Base-by-base conservation (phyloP, 768 basidiomycete species). In the Clathrus columnatus region DNA sequence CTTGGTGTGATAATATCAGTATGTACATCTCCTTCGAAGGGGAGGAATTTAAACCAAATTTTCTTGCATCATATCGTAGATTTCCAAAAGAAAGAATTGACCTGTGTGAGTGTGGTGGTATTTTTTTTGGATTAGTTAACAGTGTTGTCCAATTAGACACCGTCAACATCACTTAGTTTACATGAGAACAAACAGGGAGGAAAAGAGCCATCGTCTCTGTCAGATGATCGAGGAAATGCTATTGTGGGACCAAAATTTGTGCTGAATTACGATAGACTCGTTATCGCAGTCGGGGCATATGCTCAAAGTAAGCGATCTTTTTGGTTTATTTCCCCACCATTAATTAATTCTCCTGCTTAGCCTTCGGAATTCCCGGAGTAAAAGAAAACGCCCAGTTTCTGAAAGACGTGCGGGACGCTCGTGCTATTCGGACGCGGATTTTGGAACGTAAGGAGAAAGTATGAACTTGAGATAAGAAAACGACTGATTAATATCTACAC, bases 241-340 rank as follows among this genome's bases (percentile, higher is more conserved):
- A 20, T 56, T 11, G 42, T 26, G 32, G 47, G 45, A 23, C 56
- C 71, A 26, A 68, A 74, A 7, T 91, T 87, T 65, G 72, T 75
- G 7, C 48, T 91, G 44, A 67, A 70, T 18, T 92, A 87, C 63
- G 90, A 93, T 68, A 89, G 87, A 65, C 75, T 93, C 11, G 80
- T 93, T 53, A 81, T 94, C 48, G 83, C 87, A 6, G 89, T 90
- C 1, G 91, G 91, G 2, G 85, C 87, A 46, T 92, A 92, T 69
- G 82, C 79, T 2, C 88, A 91, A 65, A 92, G 89, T 88, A 62
- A 50, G 78, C 61, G 18, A 23, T 4, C 8, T 16, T 8, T 6
- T 2, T 32, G 36, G 26, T 18, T 51, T 43, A 27, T 48, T 18
- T 17, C 4, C 4, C 3, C 24, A 51, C 4, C 47, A 29, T 27